These are phyloP conservation scores for Straminergon stramineum DNA, from an alignment of 225 moss, liverwort and hornwort species.

Conservation along the genomic window DNA sequence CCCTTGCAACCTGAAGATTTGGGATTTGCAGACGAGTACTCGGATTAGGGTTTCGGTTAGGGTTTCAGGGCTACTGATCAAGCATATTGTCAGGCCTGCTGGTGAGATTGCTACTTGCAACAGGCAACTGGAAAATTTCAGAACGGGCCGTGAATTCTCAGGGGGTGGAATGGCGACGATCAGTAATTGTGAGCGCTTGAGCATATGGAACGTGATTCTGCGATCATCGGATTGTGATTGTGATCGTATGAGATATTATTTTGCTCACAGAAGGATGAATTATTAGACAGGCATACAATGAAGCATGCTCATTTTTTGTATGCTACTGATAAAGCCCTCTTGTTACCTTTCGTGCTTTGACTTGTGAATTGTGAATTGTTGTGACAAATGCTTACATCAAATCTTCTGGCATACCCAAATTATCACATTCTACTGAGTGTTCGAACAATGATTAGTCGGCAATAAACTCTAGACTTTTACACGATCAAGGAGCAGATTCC, in stretches of 20 bases:
- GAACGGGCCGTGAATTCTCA: neutral
- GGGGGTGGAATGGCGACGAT: neutral
- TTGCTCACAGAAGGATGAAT: neutral
- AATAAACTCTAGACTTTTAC: neutral
- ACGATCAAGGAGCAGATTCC: neutral
- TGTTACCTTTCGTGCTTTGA: neutral
- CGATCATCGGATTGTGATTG: neutral
- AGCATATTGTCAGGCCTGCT: neutral
- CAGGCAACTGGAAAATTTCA: neutral
- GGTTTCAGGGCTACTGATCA: neutral
- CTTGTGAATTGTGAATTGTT: neutral
- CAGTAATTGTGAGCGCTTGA: neutral
- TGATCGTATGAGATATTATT: neutral
- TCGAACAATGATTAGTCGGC: neutral
- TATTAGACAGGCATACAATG: neutral
- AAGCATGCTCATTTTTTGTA: neutral
- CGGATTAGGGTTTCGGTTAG: slow-evolving; percentile 8
- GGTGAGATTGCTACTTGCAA: neutral
- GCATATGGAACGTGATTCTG: neutral
- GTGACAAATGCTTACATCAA: neutral
- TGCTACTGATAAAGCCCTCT: neutral
- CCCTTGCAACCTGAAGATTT: slow-evolving; percentile 35
- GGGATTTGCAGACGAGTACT: slow-evolving; percentile 39
- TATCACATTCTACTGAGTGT: neutral
- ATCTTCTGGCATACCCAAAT: neutral